These are phyloP conservation scores for Olyra latifolia DNA, from an alignment of 176 grass and related monocot genomes.

Conservation along the genomic window DNA sequence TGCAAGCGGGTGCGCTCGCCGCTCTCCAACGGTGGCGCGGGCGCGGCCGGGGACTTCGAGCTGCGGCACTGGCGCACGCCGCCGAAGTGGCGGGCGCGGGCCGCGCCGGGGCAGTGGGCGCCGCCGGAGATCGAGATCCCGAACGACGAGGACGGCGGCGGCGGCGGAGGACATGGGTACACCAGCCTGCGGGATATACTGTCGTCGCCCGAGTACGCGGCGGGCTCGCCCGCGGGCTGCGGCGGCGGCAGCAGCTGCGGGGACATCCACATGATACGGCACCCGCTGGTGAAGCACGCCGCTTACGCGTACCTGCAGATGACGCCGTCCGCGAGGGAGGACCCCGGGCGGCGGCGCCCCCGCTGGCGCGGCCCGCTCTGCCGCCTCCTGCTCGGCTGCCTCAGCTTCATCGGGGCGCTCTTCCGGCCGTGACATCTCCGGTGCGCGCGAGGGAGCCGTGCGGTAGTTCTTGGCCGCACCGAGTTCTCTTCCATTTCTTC, in stretches of 20 bases:
- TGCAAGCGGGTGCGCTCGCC: conserved; percentile 22
- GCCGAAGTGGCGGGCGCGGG: neutral
- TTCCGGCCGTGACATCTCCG: conserved; percentile 36
- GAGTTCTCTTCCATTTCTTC: neutral
- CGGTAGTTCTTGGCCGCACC: conserved; percentile 17
- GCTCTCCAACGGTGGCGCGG: conserved; percentile 27
- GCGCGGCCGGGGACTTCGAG: conserved; percentile 57
- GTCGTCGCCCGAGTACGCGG: conserved; percentile 45
- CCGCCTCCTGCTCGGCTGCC: conserved; percentile 42
- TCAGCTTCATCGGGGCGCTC: conserved; percentile 46
- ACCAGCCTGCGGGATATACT: conserved; percentile 81
- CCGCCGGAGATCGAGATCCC: conserved; percentile 51
- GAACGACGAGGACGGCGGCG: neutral
- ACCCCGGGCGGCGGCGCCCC: conserved; percentile 15
- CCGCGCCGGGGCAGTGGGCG: neutral
- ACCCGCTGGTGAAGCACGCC: conserved; percentile 80
- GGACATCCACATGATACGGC: conserved; percentile 72
- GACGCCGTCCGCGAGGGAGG: conserved; percentile 50
- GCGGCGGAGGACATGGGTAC: conserved; percentile 42
- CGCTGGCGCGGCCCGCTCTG: conserved; percentile 33
- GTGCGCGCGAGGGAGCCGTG: neutral
- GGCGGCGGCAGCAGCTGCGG: conserved; percentile 42
- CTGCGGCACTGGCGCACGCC: conserved; percentile 63
- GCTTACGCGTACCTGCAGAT: conserved; percentile 80
- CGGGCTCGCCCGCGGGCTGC: conserved; percentile 5